A percentile compares a stretch with the other conserved stretches of the same genome.
Conservation (phyloP, 2,329 filamentous ascomycete genomes). For the Chrysoporthe puriensis region DNA sequence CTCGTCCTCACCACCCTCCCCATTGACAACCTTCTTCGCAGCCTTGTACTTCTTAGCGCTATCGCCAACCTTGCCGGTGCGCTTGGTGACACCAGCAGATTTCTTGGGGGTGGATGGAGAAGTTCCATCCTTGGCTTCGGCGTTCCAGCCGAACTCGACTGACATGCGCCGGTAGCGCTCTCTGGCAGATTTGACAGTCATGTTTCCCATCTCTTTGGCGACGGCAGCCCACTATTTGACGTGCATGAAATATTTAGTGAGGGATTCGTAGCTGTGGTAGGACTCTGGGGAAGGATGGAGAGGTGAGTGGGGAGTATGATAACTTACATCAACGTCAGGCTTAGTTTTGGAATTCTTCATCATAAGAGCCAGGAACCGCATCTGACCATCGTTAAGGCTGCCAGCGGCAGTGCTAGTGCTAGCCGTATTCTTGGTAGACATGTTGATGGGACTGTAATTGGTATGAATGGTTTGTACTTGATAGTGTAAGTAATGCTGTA, state of each 20-base stretch:
- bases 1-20: not conserved
- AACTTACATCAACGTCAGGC: slow-evolving; percentile 29
- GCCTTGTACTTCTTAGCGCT: slow-evolving; percentile 18
- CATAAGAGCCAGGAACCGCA: slow-evolving; percentile 25
- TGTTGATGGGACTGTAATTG: not conserved
- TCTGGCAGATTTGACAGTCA: slow-evolving; percentile 21
- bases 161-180: slow-evolving; percentile 31
- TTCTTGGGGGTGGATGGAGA: slow-evolving; percentile 14
- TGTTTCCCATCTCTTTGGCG: slow-evolving; percentile 11
- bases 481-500: not conserved
- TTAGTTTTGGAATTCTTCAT: slow-evolving; percentile 27
- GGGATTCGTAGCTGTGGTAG: too few relatives aligned
- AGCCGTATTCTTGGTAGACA: slow-evolving; percentile 1
- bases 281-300: not conserved
- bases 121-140: not conserved
- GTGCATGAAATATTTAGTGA: not conserved
- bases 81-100: slow-evolving; percentile 22
- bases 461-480: not conserved
- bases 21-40: not conserved
- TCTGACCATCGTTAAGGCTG: slow-evolving; percentile 18
- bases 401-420: not conserved
- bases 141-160: slow-evolving; percentile 25
- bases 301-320: too few relatives aligned
- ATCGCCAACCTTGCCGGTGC: slow-evolving; percentile 5
- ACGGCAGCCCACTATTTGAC: slow-evolving; percentile 28